These are phyloP conservation scores for Sporobolomyces phaffii DNA, from an alignment of 768 basidiomycete species.

Conservation along the genomic window DNA sequence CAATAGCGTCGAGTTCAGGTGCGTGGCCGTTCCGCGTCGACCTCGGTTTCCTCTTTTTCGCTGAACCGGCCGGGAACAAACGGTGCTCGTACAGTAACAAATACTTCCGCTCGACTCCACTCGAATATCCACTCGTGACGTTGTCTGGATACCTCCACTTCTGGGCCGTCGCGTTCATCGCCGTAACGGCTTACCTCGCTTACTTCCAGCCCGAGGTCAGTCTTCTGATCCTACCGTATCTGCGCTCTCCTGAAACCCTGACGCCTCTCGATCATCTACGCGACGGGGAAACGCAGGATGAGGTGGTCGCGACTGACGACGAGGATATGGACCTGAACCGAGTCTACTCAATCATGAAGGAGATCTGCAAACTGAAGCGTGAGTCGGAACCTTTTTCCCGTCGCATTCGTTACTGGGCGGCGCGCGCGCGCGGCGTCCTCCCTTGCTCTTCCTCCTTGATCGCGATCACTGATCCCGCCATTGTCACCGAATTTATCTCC, in stretches of 20 bases:
- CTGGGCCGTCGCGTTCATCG: slow-evolving; percentile 72
- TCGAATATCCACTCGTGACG: slow-evolving; percentile 50
- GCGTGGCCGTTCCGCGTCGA: slow-evolving; percentile 6
- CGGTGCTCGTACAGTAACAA: slow-evolving; percentile 46
- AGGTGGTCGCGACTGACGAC: slow-evolving; percentile 59
- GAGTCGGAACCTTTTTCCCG: no score
- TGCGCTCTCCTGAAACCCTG: no score
- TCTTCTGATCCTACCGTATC: background rate
- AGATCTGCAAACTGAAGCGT: slow-evolving; percentile 86
- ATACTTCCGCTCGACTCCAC: slow-evolving; percentile 49
- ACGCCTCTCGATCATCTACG: background rate
- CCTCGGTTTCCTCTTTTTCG: background rate
- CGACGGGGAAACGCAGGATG: slow-evolving; percentile 54
- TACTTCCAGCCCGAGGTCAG: slow-evolving; percentile 83
- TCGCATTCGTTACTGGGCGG: no score
- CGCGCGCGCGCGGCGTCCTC: no score
- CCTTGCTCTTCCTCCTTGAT: background rate
- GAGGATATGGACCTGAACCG: slow-evolving; percentile 82
- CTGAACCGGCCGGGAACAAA: background rate
- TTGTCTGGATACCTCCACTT: slow-evolving; percentile 77
- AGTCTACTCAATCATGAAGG: slow-evolving; percentile 92
- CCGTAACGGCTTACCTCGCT: slow-evolving; percentile 79
- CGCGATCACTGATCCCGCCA: background rate
- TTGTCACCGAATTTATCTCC: no score
- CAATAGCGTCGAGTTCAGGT: slow-evolving; percentile 89